phyloP scores from a whole-genome alignment of 345 rosid species.

The Kandelia obovata region DNA sequence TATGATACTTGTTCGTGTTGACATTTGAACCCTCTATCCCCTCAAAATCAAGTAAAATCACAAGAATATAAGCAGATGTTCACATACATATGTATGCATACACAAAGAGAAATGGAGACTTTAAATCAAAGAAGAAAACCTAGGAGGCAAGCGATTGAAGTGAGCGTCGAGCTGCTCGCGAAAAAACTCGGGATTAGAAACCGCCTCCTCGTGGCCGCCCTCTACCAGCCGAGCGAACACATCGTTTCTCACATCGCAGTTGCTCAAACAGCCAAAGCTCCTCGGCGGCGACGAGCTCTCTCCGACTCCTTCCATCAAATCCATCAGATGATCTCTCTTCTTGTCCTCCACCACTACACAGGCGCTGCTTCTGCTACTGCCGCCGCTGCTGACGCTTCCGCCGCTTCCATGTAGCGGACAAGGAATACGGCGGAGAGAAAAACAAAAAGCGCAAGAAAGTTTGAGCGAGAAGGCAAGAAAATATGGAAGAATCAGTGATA shows the following conservation, averaged over 20 bases:
- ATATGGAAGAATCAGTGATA: background rate
- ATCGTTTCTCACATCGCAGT: conserved; percentile 47
- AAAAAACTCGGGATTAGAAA: conserved; percentile 45
- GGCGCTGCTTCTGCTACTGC: background rate
- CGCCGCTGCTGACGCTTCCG: background rate
- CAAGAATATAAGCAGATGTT: background rate
- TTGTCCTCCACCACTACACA: background rate
- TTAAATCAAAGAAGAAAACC: conserved; percentile 30
- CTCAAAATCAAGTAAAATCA: too few species aligned
- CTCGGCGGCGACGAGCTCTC: conserved; percentile 81
- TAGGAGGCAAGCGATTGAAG: conserved; percentile 64
- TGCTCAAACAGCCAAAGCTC: conserved; percentile 41
- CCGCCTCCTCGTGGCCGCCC: conserved; percentile 44
- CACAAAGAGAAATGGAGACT: background rate
- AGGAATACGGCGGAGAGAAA: conserved; percentile 7
- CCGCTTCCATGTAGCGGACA: conserved; percentile 2
- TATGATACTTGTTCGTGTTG: too few species aligned
- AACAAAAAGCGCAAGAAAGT: conserved; percentile 10
- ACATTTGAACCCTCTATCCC: too few species aligned
- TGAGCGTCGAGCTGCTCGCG: conserved; percentile 54
- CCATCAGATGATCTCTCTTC: conserved; percentile 32
- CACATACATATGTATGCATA: background rate
- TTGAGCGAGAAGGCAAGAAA: background rate
- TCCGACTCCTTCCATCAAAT: conserved; percentile 68
- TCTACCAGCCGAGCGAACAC: conserved; percentile 55